These are phyloP conservation scores for Nannizzia gypsea DNA, from an alignment of 2,329 filamentous ascomycete species.

Conservation along the genomic window DNA sequence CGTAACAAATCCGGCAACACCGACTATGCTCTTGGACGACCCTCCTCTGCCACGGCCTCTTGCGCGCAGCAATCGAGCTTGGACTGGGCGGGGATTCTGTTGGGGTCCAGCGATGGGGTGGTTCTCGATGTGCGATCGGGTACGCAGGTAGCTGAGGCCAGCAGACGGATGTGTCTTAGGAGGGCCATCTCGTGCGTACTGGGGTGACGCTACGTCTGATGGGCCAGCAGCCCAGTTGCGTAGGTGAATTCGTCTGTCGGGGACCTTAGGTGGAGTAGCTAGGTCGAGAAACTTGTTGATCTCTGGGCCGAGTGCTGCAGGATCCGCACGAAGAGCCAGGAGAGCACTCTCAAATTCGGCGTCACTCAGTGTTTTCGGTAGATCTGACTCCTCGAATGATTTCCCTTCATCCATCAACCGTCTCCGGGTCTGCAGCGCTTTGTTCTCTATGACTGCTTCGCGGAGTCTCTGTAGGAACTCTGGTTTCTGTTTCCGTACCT, in stretches of 20 bases:
- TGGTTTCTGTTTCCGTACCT: conserved; percentile 33
- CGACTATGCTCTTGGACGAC: conserved; percentile 24
- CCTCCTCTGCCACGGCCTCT: conserved; percentile 28
- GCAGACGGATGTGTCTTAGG: conserved; percentile 54
- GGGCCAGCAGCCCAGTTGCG: conserved; percentile 27
- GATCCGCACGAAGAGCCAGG: conserved; percentile 32
- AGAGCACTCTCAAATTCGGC: conserved; percentile 38
- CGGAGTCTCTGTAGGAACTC: conserved; percentile 29
- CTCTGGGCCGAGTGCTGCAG: conserved; percentile 39
- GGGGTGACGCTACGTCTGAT: conserved; percentile 27
- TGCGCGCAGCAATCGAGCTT: conserved; percentile 46
- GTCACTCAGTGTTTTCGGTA: conserved; percentile 26
- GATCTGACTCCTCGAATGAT: conserved; percentile 21
- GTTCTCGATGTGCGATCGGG: conserved; percentile 44
- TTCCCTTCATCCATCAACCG: conserved; percentile 32
- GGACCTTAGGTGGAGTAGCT: conserved; percentile 32
- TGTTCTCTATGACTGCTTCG: conserved; percentile 24
- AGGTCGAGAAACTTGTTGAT: conserved; percentile 48
- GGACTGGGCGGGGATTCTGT: conserved; percentile 38
- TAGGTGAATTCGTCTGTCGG: conserved; percentile 24
- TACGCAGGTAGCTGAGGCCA: conserved; percentile 50
- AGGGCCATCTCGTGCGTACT: conserved; percentile 39
- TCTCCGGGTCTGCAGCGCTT: conserved; percentile 26
- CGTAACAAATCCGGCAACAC: conserved; percentile 33
- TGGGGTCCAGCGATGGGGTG: conserved; percentile 52